Evolutionary conservation across 306 rosid genomes (phyloP).

Genomic region (Quercus ilex): DNA sequence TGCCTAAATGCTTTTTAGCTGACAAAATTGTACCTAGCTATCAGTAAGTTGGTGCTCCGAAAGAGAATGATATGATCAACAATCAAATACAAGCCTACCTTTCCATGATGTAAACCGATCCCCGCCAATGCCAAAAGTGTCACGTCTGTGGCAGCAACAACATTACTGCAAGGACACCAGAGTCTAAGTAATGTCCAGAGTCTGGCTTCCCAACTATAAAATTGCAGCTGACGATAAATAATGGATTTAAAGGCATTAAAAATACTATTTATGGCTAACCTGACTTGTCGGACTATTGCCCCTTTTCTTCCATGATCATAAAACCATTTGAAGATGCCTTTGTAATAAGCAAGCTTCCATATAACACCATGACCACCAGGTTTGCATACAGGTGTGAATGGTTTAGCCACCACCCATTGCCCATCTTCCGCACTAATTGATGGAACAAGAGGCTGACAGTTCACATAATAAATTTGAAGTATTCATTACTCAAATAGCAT

Average conservation of each 20-base stretch:
- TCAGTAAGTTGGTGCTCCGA: neutral
- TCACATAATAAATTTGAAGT: slow-evolving; percentile 26
- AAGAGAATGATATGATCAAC: slow-evolving; percentile 15
- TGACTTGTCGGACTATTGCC: slow-evolving; percentile 93
- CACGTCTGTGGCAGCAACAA: slow-evolving; percentile 91
- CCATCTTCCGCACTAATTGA: slow-evolving; percentile 86
- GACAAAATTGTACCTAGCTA: neutral
- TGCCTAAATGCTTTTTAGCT: neutral
- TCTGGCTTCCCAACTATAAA: slow-evolving; percentile 14
- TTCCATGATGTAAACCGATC: slow-evolving; percentile 76
- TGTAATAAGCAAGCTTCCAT: slow-evolving; percentile 95
- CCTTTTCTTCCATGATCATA: slow-evolving; percentile 82
- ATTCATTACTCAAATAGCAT: slow-evolving; percentile 15
- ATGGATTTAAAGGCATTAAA: slow-evolving; percentile 12
- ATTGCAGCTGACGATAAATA: slow-evolving; percentile 2
- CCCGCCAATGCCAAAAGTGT: slow-evolving; percentile 94
- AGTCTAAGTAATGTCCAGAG: slow-evolving; percentile 25
- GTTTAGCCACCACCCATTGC: slow-evolving; percentile 73
- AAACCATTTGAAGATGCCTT: slow-evolving; percentile 92
- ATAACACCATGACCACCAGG: slow-evolving; percentile 98
- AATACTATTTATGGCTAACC: slow-evolving; percentile 46
- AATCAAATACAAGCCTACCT: slow-evolving; percentile 46
- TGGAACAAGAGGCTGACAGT: slow-evolving; percentile 95
- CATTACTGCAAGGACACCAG: slow-evolving; percentile 71
- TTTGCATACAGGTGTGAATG: slow-evolving; percentile 77